A percentile compares a stretch with the other conserved stretches of the same genome.
Evolutionary conservation across 768 basidiomycete genomes (phyloP).

Genomic region (Lactarius quietus): DNA sequence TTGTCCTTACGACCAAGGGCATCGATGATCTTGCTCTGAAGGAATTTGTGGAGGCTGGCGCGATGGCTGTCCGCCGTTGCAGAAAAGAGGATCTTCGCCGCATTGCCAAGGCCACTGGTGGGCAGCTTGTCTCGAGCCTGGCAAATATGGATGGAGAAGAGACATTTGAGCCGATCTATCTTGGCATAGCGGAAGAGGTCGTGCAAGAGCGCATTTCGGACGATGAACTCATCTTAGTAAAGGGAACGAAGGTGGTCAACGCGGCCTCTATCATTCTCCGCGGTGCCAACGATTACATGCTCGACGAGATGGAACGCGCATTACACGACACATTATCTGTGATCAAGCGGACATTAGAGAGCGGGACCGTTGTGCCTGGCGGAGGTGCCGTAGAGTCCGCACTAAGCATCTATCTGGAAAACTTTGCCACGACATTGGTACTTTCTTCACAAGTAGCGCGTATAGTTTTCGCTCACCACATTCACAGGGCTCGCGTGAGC

Average conservation of each 20-base stretch:
- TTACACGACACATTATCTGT: conserved; percentile 92
- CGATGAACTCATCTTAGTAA: conserved; percentile 95
- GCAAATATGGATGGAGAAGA: conserved; percentile 98
- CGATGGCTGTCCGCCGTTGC: conserved; percentile 97
- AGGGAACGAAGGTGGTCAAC: conserved; percentile 95
- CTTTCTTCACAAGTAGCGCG: conserved; percentile 32
- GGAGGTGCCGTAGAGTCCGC: conserved; percentile 98
- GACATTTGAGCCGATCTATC: conserved; percentile 86
- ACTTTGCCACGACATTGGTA: conserved; percentile 96
- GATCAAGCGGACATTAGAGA: conserved; percentile 96
- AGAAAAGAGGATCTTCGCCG: conserved; percentile 96
- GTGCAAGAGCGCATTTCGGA: conserved; percentile 97
- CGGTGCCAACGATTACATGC: conserved; percentile 98
- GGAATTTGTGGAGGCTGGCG: conserved; percentile 98
- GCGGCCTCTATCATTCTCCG: conserved; percentile 90
- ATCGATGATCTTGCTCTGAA: conserved; percentile 98
- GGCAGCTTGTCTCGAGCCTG: conserved; percentile 85
- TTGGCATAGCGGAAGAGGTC: conserved; percentile 95
- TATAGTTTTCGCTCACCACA: background rate
- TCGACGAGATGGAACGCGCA: conserved; percentile 99
- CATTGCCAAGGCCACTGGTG: conserved; percentile 96
- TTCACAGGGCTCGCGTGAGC: conserved; percentile 89
- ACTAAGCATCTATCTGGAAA: conserved; percentile 95
- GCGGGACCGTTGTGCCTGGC: conserved; percentile 92
- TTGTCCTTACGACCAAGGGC: conserved; percentile 95